Evolutionary conservation across 1,284 basidiomycete genomes (phyloP).

Genomic region (Ustilago hordei): DNA sequence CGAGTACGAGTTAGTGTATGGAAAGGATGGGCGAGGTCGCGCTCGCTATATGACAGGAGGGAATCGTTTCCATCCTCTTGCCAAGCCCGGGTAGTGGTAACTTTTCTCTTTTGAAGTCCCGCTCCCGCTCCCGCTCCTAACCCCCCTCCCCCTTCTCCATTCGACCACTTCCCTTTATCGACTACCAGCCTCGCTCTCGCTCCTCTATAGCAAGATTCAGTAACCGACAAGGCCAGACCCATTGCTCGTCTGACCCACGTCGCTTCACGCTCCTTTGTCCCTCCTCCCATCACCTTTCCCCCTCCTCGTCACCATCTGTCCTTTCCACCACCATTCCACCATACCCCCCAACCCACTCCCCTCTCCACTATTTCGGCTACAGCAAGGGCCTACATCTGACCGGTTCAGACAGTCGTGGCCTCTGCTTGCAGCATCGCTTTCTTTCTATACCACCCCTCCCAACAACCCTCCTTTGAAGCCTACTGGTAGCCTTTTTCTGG

Average conservation of each 20-base stretch:
- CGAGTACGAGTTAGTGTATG: background rate
- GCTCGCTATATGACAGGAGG: constrained; percentile 18
- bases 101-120: constrained; percentile 18
- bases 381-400: constrained; percentile 45
- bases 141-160: background rate
- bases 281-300: constrained; percentile 2
- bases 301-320: constrained; percentile 10
- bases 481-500: constrained; percentile 35
- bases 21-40: background rate
- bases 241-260: constrained; percentile 10
- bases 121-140: constrained; percentile 4
- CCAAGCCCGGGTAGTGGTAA: constrained; percentile 13
- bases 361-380: constrained; percentile 5
- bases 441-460: background rate
- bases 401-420: constrained; percentile 37
- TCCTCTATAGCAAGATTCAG: background rate
- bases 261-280: constrained; percentile 3
- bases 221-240: background rate
- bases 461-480: constrained; percentile 14
- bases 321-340: constrained; percentile 4
- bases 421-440: constrained; percentile 21
- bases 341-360: constrained; percentile 1
- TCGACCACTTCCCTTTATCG: background rate
- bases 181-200: background rate
- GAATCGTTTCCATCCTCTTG: constrained; percentile 9